phyloP scores from a whole-genome alignment of 371 early-diverging fungal genomes.

The Cokeromyces recurvatus region DNA sequence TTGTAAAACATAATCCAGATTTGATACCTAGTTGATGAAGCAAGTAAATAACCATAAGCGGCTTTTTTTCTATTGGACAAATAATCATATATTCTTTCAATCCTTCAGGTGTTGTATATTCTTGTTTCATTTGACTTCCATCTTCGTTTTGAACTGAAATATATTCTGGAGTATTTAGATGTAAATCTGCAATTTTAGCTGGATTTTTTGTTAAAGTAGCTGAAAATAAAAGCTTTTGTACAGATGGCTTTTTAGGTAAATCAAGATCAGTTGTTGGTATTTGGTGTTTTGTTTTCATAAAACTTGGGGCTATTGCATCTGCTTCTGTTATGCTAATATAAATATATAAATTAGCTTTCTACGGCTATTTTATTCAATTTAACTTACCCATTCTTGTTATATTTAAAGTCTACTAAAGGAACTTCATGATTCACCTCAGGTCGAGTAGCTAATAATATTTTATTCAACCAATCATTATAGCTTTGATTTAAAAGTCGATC shows the following conservation, averaged over 20 bases:
- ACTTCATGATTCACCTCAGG: too few species aligned
- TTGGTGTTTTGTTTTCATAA: constrained; percentile 35
- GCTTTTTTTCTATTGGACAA: constrained; percentile 63
- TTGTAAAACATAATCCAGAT: constrained; percentile 82
- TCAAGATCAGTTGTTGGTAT: constrained; percentile 51
- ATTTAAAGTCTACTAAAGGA: constrained; percentile 19
- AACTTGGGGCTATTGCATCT: constrained; percentile 56
- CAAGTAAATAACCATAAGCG: constrained; percentile 74
- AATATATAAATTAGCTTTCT: background rate
- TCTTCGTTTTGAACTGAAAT: constrained; percentile 54
- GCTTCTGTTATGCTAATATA: constrained; percentile 38
- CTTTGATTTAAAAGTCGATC: constrained; percentile 90
- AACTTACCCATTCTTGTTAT: constrained; percentile 22
- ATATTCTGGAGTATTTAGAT: constrained; percentile 73
- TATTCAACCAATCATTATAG: constrained; percentile 91
- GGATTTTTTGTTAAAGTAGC: constrained; percentile 94
- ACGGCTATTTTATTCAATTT: background rate
- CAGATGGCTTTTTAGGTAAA: constrained; percentile 48
- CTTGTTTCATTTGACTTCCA: constrained; percentile 33
- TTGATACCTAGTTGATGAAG: constrained; percentile 59
- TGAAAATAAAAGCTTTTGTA: constrained; percentile 88
- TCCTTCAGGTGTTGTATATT: constrained; percentile 60
- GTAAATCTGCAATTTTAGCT: constrained; percentile 82
- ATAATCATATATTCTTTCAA: constrained; percentile 69
- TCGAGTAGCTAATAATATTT: constrained; percentile 74